These are phyloP conservation scores for Cystobasidium tubakii DNA, from an alignment of 768 basidiomycete genomes.

Conservation along the genomic window DNA sequence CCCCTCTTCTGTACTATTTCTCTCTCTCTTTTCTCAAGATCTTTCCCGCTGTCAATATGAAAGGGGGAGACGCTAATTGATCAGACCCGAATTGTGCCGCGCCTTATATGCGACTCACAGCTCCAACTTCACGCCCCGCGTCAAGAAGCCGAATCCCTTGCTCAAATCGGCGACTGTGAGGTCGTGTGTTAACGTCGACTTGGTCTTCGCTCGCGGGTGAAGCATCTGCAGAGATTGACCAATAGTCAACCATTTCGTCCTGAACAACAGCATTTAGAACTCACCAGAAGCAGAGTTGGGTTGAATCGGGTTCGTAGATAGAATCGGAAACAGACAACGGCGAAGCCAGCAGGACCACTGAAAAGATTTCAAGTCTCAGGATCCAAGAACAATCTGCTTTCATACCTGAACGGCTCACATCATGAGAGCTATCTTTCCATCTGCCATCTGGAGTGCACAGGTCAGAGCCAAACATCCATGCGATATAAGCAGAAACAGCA, in stretches of 20 bases:
- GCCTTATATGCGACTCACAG: too few relatives aligned
- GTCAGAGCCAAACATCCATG: slow-evolving; percentile 20
- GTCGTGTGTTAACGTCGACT: background rate
- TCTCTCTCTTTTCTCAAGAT: background rate
- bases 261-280: too few relatives aligned
- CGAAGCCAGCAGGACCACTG: background rate
- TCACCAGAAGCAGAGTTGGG: background rate
- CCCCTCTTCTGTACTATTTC: background rate
- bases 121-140: slow-evolving; percentile 8
- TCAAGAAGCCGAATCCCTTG: slow-evolving; percentile 1
- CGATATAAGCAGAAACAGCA: slow-evolving; percentile 20
- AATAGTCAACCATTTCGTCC: too few relatives aligned
- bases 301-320: background rate
- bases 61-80: background rate
- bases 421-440: slow-evolving; percentile 16
- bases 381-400: too few relatives aligned
- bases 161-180: background rate
- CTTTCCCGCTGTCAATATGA: background rate
- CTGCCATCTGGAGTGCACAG: background rate
- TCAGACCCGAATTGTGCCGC: too few relatives aligned
- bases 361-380: background rate
- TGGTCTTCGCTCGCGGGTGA: background rate
- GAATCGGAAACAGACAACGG: background rate
- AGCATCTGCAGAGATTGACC: slow-evolving; percentile 15
- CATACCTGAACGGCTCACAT: slow-evolving; percentile 4